Evolutionary conservation across 305 asterid genomes (phyloP), one percentile per base, ranked within the genome.

Genomic region (Withania somnifera): DNA sequence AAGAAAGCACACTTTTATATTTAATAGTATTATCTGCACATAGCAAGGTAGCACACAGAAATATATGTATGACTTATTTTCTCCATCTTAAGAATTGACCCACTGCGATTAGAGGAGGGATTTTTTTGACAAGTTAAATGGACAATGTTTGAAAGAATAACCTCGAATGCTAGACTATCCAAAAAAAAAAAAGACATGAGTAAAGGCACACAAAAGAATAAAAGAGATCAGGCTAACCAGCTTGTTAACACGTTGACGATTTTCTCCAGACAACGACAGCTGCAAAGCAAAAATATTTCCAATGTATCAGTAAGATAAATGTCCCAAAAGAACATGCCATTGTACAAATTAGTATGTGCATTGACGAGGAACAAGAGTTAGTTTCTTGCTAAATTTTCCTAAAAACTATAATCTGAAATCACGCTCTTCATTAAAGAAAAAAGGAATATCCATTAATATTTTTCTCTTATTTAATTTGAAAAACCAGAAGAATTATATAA

Each of bases 201-300:
- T 32, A 34, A n/a, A 34, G 17, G 26, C 47, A 84, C 71, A 30
- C 56, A 84, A 81, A 58, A 34, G 78, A 77, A 81, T 56, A 64
- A 69, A 80, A 77, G 26, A 78, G 80, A 77, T 45, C 38, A 79
- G 57, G 84, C 97, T 90, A 68, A 96, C 99, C 98, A 96, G 92
- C 85, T 96, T 94, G 86, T 88, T 84, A 67, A 96, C 97, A 84
- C 98, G 97, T 76, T 91, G 79, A 15, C 97, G 97, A 84, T 84
- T 87, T 79, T 96, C 99, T 63, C 97, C 95, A 6, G 84, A 88
- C 92, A 94, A 86, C 7, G 93, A 90, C 82, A 88, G 91, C 99
- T 96, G 97, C 95, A 92, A 52, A 36, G 85, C 32, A 85, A 53
- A 47, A 42, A 76, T 80, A 85, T 56, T 38, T 7, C 73, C 32